Evolutionary conservation across 768 basidiomycete species (phyloP), one percentile per base, ranked within the genome.

Genomic region (Cystobasidium onofrii): DNA sequence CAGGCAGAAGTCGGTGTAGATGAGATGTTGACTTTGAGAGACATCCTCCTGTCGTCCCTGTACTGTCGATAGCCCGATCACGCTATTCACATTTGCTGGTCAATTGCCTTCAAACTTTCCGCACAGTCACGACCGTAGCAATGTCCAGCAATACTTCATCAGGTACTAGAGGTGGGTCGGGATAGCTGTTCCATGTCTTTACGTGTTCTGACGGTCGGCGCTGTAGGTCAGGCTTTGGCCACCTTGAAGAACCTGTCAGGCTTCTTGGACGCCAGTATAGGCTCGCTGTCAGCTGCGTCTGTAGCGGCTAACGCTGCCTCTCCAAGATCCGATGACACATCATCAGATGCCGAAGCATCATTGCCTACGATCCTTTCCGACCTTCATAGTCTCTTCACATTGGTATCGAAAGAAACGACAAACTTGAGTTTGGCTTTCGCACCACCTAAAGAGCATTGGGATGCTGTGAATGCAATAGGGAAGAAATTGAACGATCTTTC

Each of bases 401-500:
- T 57, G 54, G 15, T 71, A 27, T 71, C 69, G 52, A 71, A 60
- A 20, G 69, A 71, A 60, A 60, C 55, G 9, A 71, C 69, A 36
- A 55, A 34, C 27, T 34, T 71, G 18, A 31, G 13, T 10, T 33
- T 71, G 31, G 69, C 69, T 10, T 60, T 71, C 20, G 69, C 69
- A 60, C 69, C 69, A 13, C 69, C 69, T 12, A 71, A 60, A 55
- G 69, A 71, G 36, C 34, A 52, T 36, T 71, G 69, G 69, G 69
- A 60, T 29, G 69, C 69, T 1, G 69, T 61, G 2, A n/a, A 55
- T n/a, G 69, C 29, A 27, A 39, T 29, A 36, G 25, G 10, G 10
- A 60, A 36, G 20, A 71, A 71, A 34, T 20, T 71, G 23, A 46
- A 71, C 13, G 55, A 55, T 12, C 31, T 60, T 1, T n/a, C n/a